Evolutionary conservation across 2,329 filamentous ascomycete genomes (phyloP).

Genomic region (Tothia fuscella): DNA sequence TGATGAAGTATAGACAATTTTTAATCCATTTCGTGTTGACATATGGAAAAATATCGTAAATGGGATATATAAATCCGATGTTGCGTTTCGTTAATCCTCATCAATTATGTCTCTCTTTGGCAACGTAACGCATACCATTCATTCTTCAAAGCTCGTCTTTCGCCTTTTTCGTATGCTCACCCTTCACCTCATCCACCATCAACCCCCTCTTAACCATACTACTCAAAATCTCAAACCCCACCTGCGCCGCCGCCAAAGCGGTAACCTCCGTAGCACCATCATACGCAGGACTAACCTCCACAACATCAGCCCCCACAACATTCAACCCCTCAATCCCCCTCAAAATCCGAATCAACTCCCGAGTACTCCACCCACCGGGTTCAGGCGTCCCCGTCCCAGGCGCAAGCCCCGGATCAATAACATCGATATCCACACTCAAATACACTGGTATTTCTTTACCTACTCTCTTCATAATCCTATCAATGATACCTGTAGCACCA

Average conservation of each 20-base stretch:
- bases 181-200: slow-evolving; percentile 25
- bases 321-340: slow-evolving; percentile 73
- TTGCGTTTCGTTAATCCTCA: too few species aligned
- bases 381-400: slow-evolving; percentile 82
- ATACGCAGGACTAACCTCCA: slow-evolving; percentile 79
- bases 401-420: slow-evolving; percentile 59
- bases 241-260: slow-evolving; percentile 69
- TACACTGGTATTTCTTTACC: slow-evolving; percentile 70
- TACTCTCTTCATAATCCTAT: slow-evolving; percentile 57
- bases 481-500: slow-evolving; percentile 57
- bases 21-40: too few species aligned
- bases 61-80: too few species aligned
- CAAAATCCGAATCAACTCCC: slow-evolving; percentile 75
- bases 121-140: too few species aligned
- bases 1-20: too few species aligned
- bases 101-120: too few species aligned
- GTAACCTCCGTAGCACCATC: slow-evolving; percentile 72
- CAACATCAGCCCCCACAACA: slow-evolving; percentile 78
- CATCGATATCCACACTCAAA: slow-evolving; percentile 69
- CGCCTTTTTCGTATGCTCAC: neutral
- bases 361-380: slow-evolving; percentile 80
- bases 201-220: slow-evolving; percentile 53
- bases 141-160: slow-evolving; percentile 18
- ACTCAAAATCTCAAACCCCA: slow-evolving; percentile 76
- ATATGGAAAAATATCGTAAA: too few species aligned